Conservation (phyloP, 2,329 filamentous ascomycete genomes). For the Dothideomycetes sp. region DNA sequence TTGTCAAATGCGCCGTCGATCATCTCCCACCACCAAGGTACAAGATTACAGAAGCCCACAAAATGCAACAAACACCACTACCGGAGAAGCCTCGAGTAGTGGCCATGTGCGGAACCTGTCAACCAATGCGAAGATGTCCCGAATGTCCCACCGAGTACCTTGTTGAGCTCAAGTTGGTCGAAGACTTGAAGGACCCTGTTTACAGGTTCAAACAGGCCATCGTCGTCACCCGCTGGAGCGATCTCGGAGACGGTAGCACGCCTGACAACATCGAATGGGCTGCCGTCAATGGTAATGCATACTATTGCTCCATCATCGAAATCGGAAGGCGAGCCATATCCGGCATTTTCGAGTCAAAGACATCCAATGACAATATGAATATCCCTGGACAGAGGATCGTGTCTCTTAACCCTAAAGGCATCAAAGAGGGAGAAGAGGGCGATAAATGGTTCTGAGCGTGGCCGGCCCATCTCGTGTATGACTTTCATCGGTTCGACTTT, state of each 20-base stretch:
- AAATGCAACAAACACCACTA: not conserved
- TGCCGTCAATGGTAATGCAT: constrained; percentile 38
- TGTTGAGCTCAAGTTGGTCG: constrained; percentile 47
- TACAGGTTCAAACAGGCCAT: constrained; percentile 48
- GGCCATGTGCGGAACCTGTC: constrained; percentile 43
- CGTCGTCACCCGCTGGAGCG: constrained; percentile 50
- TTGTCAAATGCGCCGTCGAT: constrained; percentile 49
- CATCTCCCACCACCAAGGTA: constrained; percentile 42
- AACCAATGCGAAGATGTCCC: constrained; percentile 49
- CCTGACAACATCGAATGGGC: constrained; percentile 44
- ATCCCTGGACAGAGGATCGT: constrained; percentile 48
- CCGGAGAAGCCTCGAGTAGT: constrained; percentile 17
- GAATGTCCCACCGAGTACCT: constrained; percentile 53
- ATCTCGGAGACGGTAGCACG: constrained; percentile 44
- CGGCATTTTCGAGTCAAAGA: constrained; percentile 47
- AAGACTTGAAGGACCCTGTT: constrained; percentile 36
- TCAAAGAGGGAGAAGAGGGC: constrained; percentile 43
- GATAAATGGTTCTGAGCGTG: constrained; percentile 50
- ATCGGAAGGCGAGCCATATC: constrained; percentile 46
- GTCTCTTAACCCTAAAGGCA: constrained; percentile 46
- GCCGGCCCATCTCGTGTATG: too few species aligned
- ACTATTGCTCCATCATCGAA: constrained; percentile 43
- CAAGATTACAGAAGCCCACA: not conserved
- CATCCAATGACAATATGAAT: constrained; percentile 32
- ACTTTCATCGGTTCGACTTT: too few species aligned